These are phyloP conservation scores for Epichloe gansuensis DNA, from an alignment of 2,329 filamentous ascomycete species.

Conservation along the genomic window DNA sequence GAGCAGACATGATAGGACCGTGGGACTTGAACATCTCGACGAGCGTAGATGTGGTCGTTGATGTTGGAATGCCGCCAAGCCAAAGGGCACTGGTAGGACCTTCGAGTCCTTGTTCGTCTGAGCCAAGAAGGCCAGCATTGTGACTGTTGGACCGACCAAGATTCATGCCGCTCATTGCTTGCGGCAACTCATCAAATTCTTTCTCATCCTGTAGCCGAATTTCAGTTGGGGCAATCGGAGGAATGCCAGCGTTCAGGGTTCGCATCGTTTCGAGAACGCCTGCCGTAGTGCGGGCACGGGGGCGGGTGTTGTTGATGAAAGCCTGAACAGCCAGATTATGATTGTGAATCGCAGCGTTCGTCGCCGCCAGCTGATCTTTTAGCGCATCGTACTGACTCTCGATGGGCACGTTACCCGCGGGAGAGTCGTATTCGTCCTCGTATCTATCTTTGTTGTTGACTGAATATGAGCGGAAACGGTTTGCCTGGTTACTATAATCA, in stretches of 20 bases:
- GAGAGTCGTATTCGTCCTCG: constrained; percentile 60
- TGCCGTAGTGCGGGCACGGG: constrained; percentile 71
- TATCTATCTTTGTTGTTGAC: constrained; percentile 99
- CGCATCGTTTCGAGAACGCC: constrained; percentile 76
- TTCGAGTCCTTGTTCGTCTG: constrained; percentile 71
- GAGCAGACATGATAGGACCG: constrained; percentile 78
- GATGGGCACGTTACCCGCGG: constrained; percentile 29
- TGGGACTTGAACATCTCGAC: constrained; percentile 94
- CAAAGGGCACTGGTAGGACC: constrained; percentile 87
- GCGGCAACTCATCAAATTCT: constrained; percentile 68
- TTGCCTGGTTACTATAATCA: constrained; percentile 65
- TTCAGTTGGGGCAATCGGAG: constrained; percentile 66
- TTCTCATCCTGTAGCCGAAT: constrained; percentile 62
- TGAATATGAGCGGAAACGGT: constrained; percentile 90
- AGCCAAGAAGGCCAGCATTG: constrained; percentile 54
- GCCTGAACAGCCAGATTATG: constrained; percentile 91
- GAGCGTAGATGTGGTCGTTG: constrained; percentile 88
- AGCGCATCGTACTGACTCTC: constrained; percentile 50
- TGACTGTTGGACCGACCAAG: constrained; percentile 54
- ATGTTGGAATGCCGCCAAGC: constrained; percentile 95
- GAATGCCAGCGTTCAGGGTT: constrained; percentile 54
- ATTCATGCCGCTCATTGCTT: constrained; percentile 72
- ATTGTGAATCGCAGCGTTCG: constrained; percentile 64
- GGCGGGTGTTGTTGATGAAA: constrained; percentile 76
- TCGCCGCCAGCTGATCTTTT: constrained; percentile 51